phyloP scores from a whole-genome alignment of 805 yeast species.

The Priceomyces haplophilus region DNA sequence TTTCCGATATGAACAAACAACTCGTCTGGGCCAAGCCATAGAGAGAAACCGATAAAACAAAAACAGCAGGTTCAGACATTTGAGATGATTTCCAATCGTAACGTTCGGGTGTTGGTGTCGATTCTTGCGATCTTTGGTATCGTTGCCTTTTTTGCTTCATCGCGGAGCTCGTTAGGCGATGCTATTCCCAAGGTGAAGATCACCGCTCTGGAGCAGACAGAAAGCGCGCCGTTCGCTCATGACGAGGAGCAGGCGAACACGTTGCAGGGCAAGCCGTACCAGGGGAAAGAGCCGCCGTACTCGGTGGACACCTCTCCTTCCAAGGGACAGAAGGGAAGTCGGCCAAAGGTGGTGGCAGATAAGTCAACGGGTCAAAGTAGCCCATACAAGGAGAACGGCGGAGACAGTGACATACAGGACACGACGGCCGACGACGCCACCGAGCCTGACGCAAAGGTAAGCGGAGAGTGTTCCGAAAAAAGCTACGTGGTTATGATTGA shows the following conservation, averaged over 20 bases:
- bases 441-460: slow-evolving; percentile 3
- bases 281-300: slow-evolving; percentile 36
- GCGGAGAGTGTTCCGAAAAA: slow-evolving; percentile 22
- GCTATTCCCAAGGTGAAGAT: slow-evolving; percentile 31
- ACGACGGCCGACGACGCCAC: slow-evolving; percentile 3
- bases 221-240: slow-evolving; percentile 18
- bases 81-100: slow-evolving; percentile 40
- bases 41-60: too few relatives aligned
- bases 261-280: slow-evolving; percentile 32
- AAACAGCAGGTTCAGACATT: background rate
- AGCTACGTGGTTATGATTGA: slow-evolving; percentile 91
- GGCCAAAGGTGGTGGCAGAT: slow-evolving; percentile 4
- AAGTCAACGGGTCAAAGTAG: slow-evolving; percentile 8
- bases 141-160: slow-evolving; percentile 47
- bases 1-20: too few relatives aligned
- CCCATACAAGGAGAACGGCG: slow-evolving; percentile 5
- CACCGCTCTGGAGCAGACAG: slow-evolving; percentile 17
- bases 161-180: slow-evolving; percentile 35
- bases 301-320: slow-evolving; percentile 10
- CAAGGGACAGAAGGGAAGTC: slow-evolving; percentile 4
- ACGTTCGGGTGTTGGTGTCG: slow-evolving; percentile 51
- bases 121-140: slow-evolving; percentile 50
- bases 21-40: too few relatives aligned
- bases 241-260: slow-evolving; percentile 23
- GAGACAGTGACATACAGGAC: slow-evolving; percentile 6